A percentile compares a stretch with the other conserved stretches of the same genome.
These are phyloP conservation scores for Toxoplasma gondii DNA, from an alignment of 169 alveolate species.

Conservation along the genomic window DNA sequence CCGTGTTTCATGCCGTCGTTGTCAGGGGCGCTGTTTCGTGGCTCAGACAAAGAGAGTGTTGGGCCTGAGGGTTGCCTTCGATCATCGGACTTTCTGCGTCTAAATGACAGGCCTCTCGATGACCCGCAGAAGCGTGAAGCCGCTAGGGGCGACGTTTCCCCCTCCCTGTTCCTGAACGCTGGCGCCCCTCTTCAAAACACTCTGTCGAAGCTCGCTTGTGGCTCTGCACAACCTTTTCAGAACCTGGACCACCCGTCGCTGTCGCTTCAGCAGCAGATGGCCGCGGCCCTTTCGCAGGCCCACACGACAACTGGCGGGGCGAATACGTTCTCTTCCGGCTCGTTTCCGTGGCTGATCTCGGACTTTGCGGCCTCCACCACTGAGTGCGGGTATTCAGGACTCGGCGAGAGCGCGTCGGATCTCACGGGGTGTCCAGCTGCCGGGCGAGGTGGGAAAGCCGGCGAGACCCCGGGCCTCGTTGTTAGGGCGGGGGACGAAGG, in stretches of 20 bases:
- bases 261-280: neutral
- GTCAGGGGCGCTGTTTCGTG: neutral
- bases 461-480: neutral
- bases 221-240: neutral
- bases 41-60: neutral
- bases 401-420: neutral
- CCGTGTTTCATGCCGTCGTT: neutral
- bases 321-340: neutral
- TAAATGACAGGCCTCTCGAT: neutral
- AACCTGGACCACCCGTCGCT: neutral
- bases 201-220: neutral
- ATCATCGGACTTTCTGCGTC: neutral
- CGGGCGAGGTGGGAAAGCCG: neutral
- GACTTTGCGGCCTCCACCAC: neutral
- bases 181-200: neutral
- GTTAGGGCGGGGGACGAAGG: no score
- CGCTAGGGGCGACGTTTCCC: neutral
- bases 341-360: neutral
- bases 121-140: neutral
- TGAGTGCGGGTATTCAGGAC: neutral
- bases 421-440: neutral
- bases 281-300: neutral
- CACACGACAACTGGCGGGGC: neutral
- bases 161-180: neutral
- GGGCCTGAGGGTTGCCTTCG: neutral